A percentile compares a stretch with the other conserved stretches of the same genome.
These are phyloP conservation scores for Fusarium foetens DNA, from an alignment of 2,329 filamentous ascomycete genomes.

Conservation along the genomic window DNA sequence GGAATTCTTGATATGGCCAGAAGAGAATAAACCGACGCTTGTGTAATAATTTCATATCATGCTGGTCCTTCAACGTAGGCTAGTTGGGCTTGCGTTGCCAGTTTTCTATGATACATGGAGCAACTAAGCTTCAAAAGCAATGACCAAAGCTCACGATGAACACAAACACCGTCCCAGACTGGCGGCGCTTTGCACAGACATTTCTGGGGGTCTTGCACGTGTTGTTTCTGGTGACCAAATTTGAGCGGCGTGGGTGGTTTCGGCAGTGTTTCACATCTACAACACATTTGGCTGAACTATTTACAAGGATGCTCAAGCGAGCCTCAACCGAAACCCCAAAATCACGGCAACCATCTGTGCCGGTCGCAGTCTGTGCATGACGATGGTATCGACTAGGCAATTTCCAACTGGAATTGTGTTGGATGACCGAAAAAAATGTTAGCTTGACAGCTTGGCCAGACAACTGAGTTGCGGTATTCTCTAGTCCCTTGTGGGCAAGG, in stretches of 20 bases:
- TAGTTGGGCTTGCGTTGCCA: neutral
- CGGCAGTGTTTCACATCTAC: slow-evolving; percentile 38
- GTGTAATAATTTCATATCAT: neutral
- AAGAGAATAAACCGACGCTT: neutral
- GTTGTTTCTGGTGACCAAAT: slow-evolving; percentile 17
- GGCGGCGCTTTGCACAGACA: neutral
- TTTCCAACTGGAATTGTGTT: neutral
- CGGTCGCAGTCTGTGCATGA: slow-evolving; percentile 15
- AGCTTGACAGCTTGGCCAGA: neutral
- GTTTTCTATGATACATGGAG: neutral
- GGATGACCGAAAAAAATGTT: no score
- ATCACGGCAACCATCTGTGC: slow-evolving; percentile 28
- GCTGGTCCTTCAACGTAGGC: no score
- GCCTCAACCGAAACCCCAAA: slow-evolving; percentile 30
- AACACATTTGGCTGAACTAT: slow-evolving; percentile 33
- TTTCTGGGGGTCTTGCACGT: neutral
- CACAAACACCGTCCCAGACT: neutral
- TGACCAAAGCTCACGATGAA: neutral
- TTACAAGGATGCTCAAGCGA: slow-evolving; percentile 34
- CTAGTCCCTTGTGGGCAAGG: neutral
- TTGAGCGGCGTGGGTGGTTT: slow-evolving; percentile 34
- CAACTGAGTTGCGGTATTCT: neutral
- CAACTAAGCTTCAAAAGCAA: neutral
- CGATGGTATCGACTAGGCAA: neutral
- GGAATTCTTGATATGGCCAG: slow-evolving; percentile 39